Conservation (phyloP, 148 eudicot genomes). For the Hydrangea macrophylla region DNA sequence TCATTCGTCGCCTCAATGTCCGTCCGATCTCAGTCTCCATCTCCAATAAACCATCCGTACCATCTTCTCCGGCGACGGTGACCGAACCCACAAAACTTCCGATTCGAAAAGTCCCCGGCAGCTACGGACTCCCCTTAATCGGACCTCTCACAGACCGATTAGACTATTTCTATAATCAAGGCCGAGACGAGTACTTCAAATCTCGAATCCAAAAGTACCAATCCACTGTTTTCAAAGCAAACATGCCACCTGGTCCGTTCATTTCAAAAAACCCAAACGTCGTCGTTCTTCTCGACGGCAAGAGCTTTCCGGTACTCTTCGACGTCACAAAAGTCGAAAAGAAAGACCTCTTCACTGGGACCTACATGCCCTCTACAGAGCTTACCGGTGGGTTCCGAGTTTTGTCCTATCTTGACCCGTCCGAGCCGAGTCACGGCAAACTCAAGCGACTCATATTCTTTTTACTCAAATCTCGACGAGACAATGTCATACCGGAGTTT, state of each 20-base stretch:
- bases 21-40: constrained; percentile 23
- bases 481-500: constrained; percentile 70
- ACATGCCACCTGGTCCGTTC: constrained; percentile 89
- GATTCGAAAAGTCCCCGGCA: constrained; percentile 61
- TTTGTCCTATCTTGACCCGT: constrained; percentile 80
- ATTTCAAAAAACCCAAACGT: constrained; percentile 62
- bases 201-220: constrained; percentile 61
- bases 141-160: constrained; percentile 67
- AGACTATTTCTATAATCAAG: constrained; percentile 81
- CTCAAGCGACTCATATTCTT: constrained; percentile 62
- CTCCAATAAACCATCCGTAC: constrained; percentile 8
- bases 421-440: constrained; percentile 72
- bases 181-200: constrained; percentile 75
- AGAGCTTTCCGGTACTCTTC: constrained; percentile 64
- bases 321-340: constrained; percentile 76
- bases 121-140: constrained; percentile 62
- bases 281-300: constrained; percentile 73
- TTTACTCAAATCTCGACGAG: constrained; percentile 40
- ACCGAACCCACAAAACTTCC: constrained; percentile 27
- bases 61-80: constrained; percentile 10
- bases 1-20: background rate
- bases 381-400: constrained; percentile 85
- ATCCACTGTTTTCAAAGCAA: constrained; percentile 72
- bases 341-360: constrained; percentile 75
- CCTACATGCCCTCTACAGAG: constrained; percentile 72